Percentiles rank a stretch among this genome's conserved stretches.
Conservation (phyloP, 163 green algal species). For the Scenedesmus sp. region DNA sequence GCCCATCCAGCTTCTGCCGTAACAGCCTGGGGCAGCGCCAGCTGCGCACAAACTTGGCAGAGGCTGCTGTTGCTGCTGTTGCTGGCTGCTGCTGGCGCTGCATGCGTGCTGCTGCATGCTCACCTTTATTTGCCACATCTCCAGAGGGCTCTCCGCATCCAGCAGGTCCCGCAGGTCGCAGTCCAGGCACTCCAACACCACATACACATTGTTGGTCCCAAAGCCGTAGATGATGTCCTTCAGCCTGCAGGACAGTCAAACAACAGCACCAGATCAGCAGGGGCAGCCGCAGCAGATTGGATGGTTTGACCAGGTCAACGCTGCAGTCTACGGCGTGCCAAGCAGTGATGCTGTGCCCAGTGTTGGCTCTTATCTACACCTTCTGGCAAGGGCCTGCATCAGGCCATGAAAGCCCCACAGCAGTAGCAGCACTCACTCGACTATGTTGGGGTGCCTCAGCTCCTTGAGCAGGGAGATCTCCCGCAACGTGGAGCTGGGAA, state of each 20-base stretch:
- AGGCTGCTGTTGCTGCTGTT: background rate
- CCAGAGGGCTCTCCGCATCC: constrained; percentile 46
- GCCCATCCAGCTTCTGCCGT: background rate
- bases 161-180: constrained; percentile 82
- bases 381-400: background rate
- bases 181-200: constrained; percentile 91
- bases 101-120: background rate
- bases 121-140: constrained; percentile 64
- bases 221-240: constrained; percentile 77
- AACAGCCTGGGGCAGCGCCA: background rate
- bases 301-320: background rate
- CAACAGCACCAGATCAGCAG: background rate
- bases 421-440: constrained; percentile 62
- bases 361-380: background rate
- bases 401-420: background rate
- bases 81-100: background rate
- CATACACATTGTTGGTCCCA: constrained; percentile 73
- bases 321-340: background rate
- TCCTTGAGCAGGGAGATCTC: constrained; percentile 92
- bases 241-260: constrained; percentile 60
- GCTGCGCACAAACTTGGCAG: too few relatives aligned
- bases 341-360: background rate
- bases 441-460: constrained; percentile 89
- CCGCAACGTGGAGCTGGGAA: constrained; percentile 83
- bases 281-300: background rate